Evolutionary conservation across 805 yeast species (phyloP).

Genomic region (Cyberlindnera bimundalis): DNA sequence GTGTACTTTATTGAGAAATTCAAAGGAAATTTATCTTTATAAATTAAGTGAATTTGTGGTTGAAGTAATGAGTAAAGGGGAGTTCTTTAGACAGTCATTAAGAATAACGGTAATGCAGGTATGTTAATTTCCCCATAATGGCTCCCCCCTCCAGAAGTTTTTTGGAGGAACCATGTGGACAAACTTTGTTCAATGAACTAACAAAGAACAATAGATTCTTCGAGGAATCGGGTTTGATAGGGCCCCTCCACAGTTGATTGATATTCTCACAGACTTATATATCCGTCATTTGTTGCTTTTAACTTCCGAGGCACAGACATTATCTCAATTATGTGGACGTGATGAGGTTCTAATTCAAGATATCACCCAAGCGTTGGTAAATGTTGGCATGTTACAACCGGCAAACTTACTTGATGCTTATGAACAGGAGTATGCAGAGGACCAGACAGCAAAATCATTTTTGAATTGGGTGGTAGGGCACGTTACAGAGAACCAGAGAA

Average conservation of each 20-base stretch:
- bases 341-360: slow-evolving; percentile 58
- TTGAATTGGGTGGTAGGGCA: slow-evolving; percentile 54
- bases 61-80: slow-evolving; percentile 27
- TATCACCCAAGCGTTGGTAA: slow-evolving; percentile 64
- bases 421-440: slow-evolving; percentile 44
- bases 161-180: too few relatives aligned
- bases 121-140: slow-evolving; percentile 7
- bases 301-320: slow-evolving; percentile 43
- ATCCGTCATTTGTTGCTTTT: slow-evolving; percentile 59
- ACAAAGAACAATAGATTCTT: slow-evolving; percentile 52
- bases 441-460: slow-evolving; percentile 47
- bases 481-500: slow-evolving; percentile 41
- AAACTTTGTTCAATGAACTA: too few relatives aligned
- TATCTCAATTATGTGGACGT: slow-evolving; percentile 46
- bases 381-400: slow-evolving; percentile 61
- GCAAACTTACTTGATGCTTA: slow-evolving; percentile 49
- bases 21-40: too few relatives aligned
- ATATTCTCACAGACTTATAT: slow-evolving; percentile 74
- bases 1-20: not conserved
- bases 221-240: slow-evolving; percentile 83
- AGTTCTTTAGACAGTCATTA: slow-evolving; percentile 44
- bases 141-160: too few relatives aligned
- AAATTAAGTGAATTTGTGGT: too few relatives aligned
- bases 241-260: slow-evolving; percentile 67
- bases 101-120: slow-evolving; percentile 50